A percentile compares a stretch with the other conserved stretches of the same genome.
These are phyloP conservation scores for Trametes elegans DNA, from an alignment of 768 basidiomycete genomes.

Conservation along the genomic window DNA sequence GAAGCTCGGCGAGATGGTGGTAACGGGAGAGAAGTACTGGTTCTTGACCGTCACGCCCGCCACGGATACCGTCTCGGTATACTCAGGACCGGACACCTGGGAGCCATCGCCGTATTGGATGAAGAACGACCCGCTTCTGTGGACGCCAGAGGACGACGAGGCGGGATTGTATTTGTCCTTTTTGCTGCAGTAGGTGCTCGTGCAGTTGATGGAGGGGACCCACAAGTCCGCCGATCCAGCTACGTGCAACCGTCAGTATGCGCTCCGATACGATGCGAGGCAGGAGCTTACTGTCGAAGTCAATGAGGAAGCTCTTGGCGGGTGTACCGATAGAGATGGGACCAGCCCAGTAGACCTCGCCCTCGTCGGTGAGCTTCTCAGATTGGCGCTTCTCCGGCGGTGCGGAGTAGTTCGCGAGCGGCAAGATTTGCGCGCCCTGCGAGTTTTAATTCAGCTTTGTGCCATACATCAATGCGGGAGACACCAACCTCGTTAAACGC, in stretches of 20 bases:
- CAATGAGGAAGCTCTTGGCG: slow-evolving; percentile 25
- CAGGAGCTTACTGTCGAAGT: slow-evolving; percentile 16
- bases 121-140: slow-evolving; percentile 27
- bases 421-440: slow-evolving; percentile 28
- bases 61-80: slow-evolving; percentile 34
- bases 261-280: too few relatives aligned
- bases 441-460: too few relatives aligned
- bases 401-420: slow-evolving; percentile 8
- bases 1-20: slow-evolving; percentile 16
- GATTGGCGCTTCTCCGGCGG: slow-evolving; percentile 14
- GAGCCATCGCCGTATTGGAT: slow-evolving; percentile 40
- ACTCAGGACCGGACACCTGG: slow-evolving; percentile 31
- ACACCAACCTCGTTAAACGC: slow-evolving; percentile 17
- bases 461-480: too few relatives aligned
- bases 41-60: slow-evolving; percentile 27
- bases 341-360: slow-evolving; percentile 38
- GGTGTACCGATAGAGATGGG: slow-evolving; percentile 47
- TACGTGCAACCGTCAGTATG: background rate
- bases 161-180: slow-evolving; percentile 31
- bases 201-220: slow-evolving; percentile 21
- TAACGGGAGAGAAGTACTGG: slow-evolving; percentile 22
- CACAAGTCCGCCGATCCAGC: slow-evolving; percentile 23
- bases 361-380: slow-evolving; percentile 22
- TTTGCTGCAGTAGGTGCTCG: background rate
- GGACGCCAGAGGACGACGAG: slow-evolving; percentile 24